Conservation (phyloP, 2,329 filamentous ascomycete species). For the Colletotrichum graminicola region DNA sequence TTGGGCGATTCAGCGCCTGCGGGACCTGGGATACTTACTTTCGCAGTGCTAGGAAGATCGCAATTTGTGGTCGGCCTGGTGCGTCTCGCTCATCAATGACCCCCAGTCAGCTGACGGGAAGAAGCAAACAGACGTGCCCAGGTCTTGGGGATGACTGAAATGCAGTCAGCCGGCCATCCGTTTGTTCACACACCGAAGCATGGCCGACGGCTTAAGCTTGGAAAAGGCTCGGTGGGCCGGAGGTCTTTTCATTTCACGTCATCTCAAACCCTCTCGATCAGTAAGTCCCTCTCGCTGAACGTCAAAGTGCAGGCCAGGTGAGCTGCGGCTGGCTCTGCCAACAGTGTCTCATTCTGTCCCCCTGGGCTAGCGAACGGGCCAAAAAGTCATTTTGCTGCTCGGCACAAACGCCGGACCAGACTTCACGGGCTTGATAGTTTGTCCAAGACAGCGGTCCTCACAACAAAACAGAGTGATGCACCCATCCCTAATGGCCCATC, state of each 20-base stretch:
- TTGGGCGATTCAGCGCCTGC: conserved; percentile 7
- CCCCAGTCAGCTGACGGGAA: conserved; percentile 21
- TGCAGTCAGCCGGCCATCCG: conserved; percentile 14
- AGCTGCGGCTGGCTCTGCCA: conserved; percentile 33
- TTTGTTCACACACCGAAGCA: conserved; percentile 34
- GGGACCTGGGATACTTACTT: conserved; percentile 15
- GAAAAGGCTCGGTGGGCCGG: conserved; percentile 19
- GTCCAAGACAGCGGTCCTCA: not conserved
- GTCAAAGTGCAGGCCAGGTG: conserved; percentile 32
- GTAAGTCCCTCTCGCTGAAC: conserved; percentile 1
- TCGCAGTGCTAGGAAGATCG: conserved; percentile 12
- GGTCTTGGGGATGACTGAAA: conserved; percentile 12
- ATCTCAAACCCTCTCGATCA: conserved; percentile 21
- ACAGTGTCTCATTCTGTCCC: conserved; percentile 22
- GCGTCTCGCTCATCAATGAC: conserved; percentile 9
- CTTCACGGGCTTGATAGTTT: conserved; percentile 27
- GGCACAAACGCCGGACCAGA: conserved; percentile 24
- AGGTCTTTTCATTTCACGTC: conserved; percentile 6
- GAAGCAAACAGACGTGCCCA: conserved; percentile 26
- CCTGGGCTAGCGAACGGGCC: conserved; percentile 25
- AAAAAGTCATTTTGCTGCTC: not conserved
- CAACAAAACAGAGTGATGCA: conserved; percentile 14
- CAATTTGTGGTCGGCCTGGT: conserved; percentile 23
- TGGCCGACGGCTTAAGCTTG: not conserved
- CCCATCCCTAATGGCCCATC: conserved; percentile 22